phyloP scores from a whole-genome alignment of 345 rosid genomes.

The Camelina hispida region DNA sequence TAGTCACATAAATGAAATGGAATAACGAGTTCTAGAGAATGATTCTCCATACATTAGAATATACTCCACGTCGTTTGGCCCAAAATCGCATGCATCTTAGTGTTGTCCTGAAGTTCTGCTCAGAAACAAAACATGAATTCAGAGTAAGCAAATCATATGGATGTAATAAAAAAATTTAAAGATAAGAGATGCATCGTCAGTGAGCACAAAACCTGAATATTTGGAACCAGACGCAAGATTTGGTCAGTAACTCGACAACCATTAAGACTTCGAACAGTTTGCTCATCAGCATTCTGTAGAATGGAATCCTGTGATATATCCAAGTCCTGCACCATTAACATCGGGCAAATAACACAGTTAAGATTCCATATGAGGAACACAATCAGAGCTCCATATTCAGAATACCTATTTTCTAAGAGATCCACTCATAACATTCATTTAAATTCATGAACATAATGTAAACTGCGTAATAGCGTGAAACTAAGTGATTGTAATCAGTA shows the following conservation, averaged over 20 bases:
- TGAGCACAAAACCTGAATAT: conserved; percentile 69
- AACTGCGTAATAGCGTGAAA: background rate
- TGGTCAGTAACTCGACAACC: conserved; percentile 99
- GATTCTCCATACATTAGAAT: conserved; percentile 75
- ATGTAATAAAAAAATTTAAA: conserved; percentile 3
- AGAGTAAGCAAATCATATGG: conserved; percentile 24
- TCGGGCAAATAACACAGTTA: conserved; percentile 16
- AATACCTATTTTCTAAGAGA: conserved; percentile 6
- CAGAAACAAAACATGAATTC: conserved; percentile 32
- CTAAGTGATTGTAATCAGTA: background rate
- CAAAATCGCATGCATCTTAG: conserved; percentile 94
- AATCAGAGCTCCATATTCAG: conserved; percentile 1
- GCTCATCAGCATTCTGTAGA: conserved; percentile 89
- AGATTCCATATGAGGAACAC: conserved; percentile 7
- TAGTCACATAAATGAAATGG: conserved; percentile 7
- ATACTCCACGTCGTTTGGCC: conserved; percentile 98
- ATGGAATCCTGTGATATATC: conserved; percentile 92
- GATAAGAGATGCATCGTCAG: conserved; percentile 7
- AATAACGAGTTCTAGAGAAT: conserved; percentile 26
- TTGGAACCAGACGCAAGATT: conserved; percentile 94
- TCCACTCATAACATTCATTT: conserved; percentile 8
- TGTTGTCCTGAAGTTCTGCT: conserved; percentile 88
- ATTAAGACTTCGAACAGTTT: conserved; percentile 96
- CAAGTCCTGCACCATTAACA: conserved; percentile 69
- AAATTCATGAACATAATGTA: background rate